Conservation (phyloP, 108 stramenopile genomes). For the Skeletonema potamos region DNA sequence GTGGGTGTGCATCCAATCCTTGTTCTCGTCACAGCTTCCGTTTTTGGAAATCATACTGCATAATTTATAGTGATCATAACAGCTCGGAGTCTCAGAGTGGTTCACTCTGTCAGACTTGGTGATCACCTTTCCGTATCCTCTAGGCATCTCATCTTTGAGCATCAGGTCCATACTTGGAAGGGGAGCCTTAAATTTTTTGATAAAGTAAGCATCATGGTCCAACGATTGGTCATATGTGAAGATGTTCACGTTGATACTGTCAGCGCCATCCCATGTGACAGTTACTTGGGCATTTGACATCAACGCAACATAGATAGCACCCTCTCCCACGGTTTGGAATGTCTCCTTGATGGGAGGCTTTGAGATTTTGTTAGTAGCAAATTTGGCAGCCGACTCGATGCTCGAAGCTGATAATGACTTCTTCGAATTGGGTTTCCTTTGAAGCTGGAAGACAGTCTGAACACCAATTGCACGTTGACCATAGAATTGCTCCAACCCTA, state of each 20-base stretch:
- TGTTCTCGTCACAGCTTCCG: slow-evolving; percentile 20
- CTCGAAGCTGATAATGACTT: slow-evolving; percentile 13
- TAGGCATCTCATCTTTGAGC: slow-evolving; percentile 62
- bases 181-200: slow-evolving; percentile 15
- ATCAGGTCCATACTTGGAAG: slow-evolving; percentile 28
- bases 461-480: slow-evolving; percentile 60
- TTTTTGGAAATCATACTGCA: slow-evolving; percentile 19
- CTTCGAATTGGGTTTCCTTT: slow-evolving; percentile 17
- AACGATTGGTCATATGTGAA: slow-evolving; percentile 53
- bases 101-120: slow-evolving; percentile 41
- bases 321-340: slow-evolving; percentile 59
- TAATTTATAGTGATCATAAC: slow-evolving; percentile 44
- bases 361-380: slow-evolving; percentile 9
- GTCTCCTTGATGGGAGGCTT: slow-evolving; percentile 10
- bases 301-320: slow-evolving; percentile 43
- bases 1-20: slow-evolving; percentile 30
- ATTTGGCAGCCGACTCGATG: slow-evolving; percentile 25
- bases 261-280: slow-evolving; percentile 65
- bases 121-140: slow-evolving; percentile 58
- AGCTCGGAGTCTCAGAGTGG: slow-evolving; percentile 31
- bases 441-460: slow-evolving; percentile 60
- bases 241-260: slow-evolving; percentile 59
- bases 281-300: slow-evolving; percentile 32
- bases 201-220: slow-evolving; percentile 19
- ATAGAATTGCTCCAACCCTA: slow-evolving; percentile 59